These are phyloP conservation scores for Cicer cuneatum DNA, from an alignment of 306 rosid species.

Conservation along the genomic window DNA sequence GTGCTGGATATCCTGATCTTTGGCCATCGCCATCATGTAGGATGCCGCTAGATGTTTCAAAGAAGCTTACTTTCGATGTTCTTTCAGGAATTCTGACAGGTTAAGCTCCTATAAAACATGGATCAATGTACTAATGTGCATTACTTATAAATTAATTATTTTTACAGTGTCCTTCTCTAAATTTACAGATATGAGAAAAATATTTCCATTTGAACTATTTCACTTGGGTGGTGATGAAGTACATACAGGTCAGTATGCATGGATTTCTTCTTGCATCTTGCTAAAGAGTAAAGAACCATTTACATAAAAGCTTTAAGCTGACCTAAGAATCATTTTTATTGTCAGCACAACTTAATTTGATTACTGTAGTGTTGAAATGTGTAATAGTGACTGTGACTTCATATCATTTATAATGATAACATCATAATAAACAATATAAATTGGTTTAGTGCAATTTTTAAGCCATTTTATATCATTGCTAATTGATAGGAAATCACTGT, in stretches of 20 bases:
- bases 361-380: slow-evolving; percentile 28
- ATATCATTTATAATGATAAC: slow-evolving; percentile 1
- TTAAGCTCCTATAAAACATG: slow-evolving; percentile 45
- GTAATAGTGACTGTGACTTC: slow-evolving; percentile 16
- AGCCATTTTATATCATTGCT: slow-evolving; percentile 9
- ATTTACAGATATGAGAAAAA: slow-evolving; percentile 85
- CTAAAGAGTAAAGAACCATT: slow-evolving; percentile 1
- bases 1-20: slow-evolving; percentile 87
- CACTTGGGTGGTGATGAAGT: slow-evolving; percentile 99
- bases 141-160: slow-evolving; percentile 12
- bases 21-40: slow-evolving; percentile 92
- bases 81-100: slow-evolving; percentile 91
- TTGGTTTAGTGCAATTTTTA: slow-evolving; percentile 24
- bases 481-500: slow-evolving; percentile 40
- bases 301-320: slow-evolving; percentile 33
- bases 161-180: slow-evolving; percentile 3
- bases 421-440: slow-evolving; percentile 3
- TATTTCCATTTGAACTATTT: slow-evolving; percentile 94
- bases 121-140: slow-evolving; percentile 1
- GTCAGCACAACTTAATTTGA: slow-evolving; percentile 17
- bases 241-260: slow-evolving; percentile 77
- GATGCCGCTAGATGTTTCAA: slow-evolving; percentile 91
- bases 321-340: slow-evolving; percentile 9
- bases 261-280: slow-evolving; percentile 34
- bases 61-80: slow-evolving; percentile 78